phyloP scores from a whole-genome alignment of 2,329 filamentous ascomycete species.

The Phyllachora maydis region DNA sequence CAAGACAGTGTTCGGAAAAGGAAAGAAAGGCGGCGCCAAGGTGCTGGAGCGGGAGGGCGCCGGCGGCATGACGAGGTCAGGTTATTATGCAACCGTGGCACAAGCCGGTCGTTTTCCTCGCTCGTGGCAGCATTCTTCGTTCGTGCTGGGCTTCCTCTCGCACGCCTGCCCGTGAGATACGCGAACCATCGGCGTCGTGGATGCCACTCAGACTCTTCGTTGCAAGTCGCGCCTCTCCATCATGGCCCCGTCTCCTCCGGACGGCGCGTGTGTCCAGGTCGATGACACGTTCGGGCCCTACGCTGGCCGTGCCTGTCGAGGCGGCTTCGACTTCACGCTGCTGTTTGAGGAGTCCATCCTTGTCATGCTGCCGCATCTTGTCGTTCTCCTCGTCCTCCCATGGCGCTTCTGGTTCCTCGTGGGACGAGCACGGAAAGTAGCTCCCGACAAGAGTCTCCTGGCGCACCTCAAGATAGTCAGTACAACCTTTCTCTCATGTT shows the following conservation, averaged over 20 bases:
- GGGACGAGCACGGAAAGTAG: constrained; percentile 4
- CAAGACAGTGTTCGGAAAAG: too few species aligned
- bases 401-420: constrained; percentile 5
- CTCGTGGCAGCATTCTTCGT: too few species aligned
- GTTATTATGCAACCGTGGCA: too few species aligned
- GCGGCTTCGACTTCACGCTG: constrained; percentile 11
- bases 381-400: constrained; percentile 5
- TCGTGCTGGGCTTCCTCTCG: too few species aligned
- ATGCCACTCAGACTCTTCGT: too few species aligned
- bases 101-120: too few species aligned
- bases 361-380: constrained; percentile 4
- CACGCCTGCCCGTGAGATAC: too few species aligned
- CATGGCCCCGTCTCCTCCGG: too few species aligned
- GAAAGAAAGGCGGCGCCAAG: too few species aligned
- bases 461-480: constrained; percentile 6
- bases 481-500: neutral
- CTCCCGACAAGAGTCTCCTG: constrained; percentile 1
- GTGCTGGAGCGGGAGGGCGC: too few species aligned
- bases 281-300: constrained; percentile 9
- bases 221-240: constrained; percentile 1
- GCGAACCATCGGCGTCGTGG: too few species aligned
- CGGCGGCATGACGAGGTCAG: too few species aligned
- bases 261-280: constrained; percentile 3
- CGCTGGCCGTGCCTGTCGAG: constrained; percentile 7
- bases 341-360: constrained; percentile 10